These are phyloP conservation scores for Komagataella mondaviorum DNA, from an alignment of 805 yeast genomes.

Conservation along the genomic window DNA sequence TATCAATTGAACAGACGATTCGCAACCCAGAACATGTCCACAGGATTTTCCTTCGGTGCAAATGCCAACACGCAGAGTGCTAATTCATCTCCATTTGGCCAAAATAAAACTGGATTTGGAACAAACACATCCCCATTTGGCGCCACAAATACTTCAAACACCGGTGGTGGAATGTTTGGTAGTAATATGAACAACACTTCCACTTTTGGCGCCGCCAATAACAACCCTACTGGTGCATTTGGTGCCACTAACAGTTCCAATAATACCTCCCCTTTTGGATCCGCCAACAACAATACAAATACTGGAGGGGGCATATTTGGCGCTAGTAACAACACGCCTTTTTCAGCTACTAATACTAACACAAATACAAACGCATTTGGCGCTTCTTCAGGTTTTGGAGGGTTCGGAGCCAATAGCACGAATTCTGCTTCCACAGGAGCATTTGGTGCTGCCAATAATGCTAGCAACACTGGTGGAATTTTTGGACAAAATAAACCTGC, in stretches of 20 bases:
- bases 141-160: slow-evolving; percentile 7
- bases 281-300: slow-evolving; percentile 13
- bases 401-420: slow-evolving; percentile 6
- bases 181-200: slow-evolving; percentile 7
- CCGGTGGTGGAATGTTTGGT: slow-evolving; percentile 17
- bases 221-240: slow-evolving; percentile 5
- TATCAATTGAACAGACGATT: slow-evolving; percentile 59
- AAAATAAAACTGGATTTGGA: slow-evolving; percentile 4
- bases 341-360: slow-evolving; percentile 10
- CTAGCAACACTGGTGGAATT: slow-evolving; percentile 4
- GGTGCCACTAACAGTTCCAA: slow-evolving; percentile 6
- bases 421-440: slow-evolving; percentile 6
- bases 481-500: slow-evolving; percentile 10
- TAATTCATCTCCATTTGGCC: slow-evolving; percentile 7
- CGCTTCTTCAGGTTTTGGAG: slow-evolving; percentile 8
- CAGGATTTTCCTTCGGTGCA: slow-evolving; percentile 17
- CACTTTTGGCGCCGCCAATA: slow-evolving; percentile 2
- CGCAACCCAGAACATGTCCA: slow-evolving; percentile 23
- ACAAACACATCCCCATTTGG: slow-evolving; percentile 11
- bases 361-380: slow-evolving; percentile 18
- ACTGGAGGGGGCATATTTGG: slow-evolving; percentile 25
- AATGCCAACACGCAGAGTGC: slow-evolving; percentile 24
- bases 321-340: slow-evolving; percentile 10
- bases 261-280: slow-evolving; percentile 8
- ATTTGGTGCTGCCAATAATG: slow-evolving; percentile 11